Conservation (phyloP, 805 yeast species). For the Saccharomycopsis amapae region DNA sequence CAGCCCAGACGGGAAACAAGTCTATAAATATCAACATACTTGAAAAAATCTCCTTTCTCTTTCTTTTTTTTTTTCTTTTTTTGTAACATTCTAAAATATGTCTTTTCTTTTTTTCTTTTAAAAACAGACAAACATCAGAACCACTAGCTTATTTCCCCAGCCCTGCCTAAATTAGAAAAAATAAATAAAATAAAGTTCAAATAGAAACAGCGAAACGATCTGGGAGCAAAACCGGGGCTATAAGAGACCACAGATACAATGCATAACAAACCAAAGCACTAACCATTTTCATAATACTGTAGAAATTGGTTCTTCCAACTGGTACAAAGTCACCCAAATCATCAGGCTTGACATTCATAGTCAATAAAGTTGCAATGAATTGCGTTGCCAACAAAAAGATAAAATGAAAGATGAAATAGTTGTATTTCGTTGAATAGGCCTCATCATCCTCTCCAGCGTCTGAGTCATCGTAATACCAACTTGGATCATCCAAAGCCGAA, state of each 20-base stretch:
- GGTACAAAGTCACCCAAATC: conserved; percentile 87
- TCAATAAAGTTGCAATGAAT: conserved; percentile 88
- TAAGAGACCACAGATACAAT: conserved; percentile 81
- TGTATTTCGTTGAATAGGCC: conserved; percentile 60
- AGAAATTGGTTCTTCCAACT: conserved; percentile 93
- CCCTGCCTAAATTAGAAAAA: neutral
- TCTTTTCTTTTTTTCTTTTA: neutral
- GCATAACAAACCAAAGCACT: conserved; percentile 89
- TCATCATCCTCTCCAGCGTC: conserved; percentile 50
- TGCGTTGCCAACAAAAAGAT: conserved; percentile 94
- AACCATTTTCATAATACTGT: conserved; percentile 88
- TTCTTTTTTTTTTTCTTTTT: too few relatives aligned
- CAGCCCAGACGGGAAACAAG: too few relatives aligned
- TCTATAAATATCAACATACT: too few relatives aligned
- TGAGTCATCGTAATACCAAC: conserved; percentile 44
- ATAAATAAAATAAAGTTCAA: neutral
- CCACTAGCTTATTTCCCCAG: too few relatives aligned
- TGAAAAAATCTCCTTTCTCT: too few relatives aligned
- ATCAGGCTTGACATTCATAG: conserved; percentile 83
- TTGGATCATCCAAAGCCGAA: conserved; percentile 72
- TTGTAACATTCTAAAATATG: too few relatives aligned
- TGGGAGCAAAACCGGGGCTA: conserved; percentile 88
- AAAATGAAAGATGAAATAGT: conserved; percentile 80
- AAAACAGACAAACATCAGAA: neutral
- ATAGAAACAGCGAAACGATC: conserved; percentile 55